Evolutionary conservation across 331 rosid species (phyloP), one percentile per base, ranked within the genome.

Genomic region (Malus hybrid): DNA sequence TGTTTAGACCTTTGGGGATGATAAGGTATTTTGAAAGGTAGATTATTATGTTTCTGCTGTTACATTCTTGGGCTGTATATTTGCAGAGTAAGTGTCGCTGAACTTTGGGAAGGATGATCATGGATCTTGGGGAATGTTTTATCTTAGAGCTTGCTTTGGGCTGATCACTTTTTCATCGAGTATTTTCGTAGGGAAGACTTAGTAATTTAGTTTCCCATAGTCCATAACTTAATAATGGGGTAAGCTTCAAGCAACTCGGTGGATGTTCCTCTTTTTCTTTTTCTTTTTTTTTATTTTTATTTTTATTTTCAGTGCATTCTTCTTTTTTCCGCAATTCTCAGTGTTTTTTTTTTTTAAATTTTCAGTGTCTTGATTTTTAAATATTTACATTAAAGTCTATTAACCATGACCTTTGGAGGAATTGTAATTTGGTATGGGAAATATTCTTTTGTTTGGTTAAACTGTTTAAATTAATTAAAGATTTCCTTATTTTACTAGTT

Each of bases 71-170:
- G 80, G 79, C 71, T 83, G 67, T 77, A 80, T 80, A 68, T 73
- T 80, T 86, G 85, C 87, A 76, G 86, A 75, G 82, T 85, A 71
- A 79, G 83, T 76, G 84, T 76, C 60, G 86, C 84, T 70, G 83
- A 82, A 65, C 79, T 80, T 82, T 76, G 70, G 70, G 83, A 76
- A 59, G 65, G 83, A 72, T 85, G 86, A 73, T 63, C 77, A 60
- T 67, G 66, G 36, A 67, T 73, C 69, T 32, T 74, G 70, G 69
- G 13, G 42, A 73, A 55, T 54, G 24, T 79, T 54, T 36, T 67
- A 64, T 72, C 80, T 68, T 70, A 70, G 66, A 77, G 80, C 70
- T 73, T 76, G 76, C 54, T 73, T 44, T 70, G 50, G 84, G 65
- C 71, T 63, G 64, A 8, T 54, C 56, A 20, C 12, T 44, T 66